These are phyloP conservation scores for Hyaloscypha bicolor DNA, from an alignment of 495 filamentous ascomycete genomes.

Conservation along the genomic window DNA sequence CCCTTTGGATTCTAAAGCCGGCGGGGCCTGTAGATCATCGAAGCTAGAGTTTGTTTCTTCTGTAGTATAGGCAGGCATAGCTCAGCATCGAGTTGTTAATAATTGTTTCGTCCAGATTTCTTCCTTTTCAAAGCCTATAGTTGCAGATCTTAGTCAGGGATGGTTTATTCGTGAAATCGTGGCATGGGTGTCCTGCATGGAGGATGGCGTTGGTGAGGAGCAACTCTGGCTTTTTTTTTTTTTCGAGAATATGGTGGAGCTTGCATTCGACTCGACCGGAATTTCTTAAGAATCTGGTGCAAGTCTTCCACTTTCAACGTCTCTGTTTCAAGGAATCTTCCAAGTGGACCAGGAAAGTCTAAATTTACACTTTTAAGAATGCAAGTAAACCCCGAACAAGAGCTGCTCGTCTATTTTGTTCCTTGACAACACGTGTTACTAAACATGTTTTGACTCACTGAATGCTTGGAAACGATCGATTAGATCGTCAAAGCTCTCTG, in stretches of 20 bases:
- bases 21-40: conserved; percentile 18
- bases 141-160: neutral
- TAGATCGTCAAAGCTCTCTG: neutral
- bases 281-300: too few relatives aligned
- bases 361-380: neutral
- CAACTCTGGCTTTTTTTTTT: too few relatives aligned
- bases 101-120: conserved; percentile 6
- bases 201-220: neutral
- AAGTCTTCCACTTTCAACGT: neutral
- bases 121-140: neutral
- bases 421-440: neutral
- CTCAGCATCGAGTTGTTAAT: conserved; percentile 28
- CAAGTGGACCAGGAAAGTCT: neutral
- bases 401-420: neutral
- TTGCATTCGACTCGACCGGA: too few relatives aligned
- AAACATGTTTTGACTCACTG: conserved; percentile 6
- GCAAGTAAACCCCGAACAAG: neutral
- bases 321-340: neutral
- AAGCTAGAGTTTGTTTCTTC: conserved; percentile 24
- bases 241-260: too few relatives aligned
- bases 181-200: neutral
- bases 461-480: neutral
- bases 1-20: conserved; percentile 80
- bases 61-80: conserved; percentile 32
- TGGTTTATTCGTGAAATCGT: neutral